phyloP scores from a whole-genome alignment of 371 early-diverging fungal species.

The Lichtheimia corymbifera region DNA sequence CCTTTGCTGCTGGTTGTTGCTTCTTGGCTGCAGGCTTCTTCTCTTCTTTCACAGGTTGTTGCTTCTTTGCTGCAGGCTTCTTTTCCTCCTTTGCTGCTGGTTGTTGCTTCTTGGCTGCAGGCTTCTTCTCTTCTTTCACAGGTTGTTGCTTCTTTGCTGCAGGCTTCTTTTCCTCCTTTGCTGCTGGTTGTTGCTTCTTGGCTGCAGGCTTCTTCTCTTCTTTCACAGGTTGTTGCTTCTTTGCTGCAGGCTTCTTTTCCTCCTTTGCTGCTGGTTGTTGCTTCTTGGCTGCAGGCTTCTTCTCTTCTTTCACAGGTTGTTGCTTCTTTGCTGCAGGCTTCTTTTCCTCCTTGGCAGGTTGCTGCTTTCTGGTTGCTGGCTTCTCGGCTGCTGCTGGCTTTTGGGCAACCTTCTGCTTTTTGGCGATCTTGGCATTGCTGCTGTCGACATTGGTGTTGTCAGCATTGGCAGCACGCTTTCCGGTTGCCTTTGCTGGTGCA shows the following conservation, averaged over 20 bases:
- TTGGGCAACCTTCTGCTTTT: neutral
- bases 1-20: neutral
- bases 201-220: constrained; percentile 5
- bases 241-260: too few relatives aligned
- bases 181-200: neutral
- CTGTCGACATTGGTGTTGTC: neutral
- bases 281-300: neutral
- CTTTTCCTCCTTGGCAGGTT: constrained; percentile 8
- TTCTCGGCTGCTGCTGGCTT: neutral
- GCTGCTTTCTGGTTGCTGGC: neutral
- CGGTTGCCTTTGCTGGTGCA: constrained; percentile 11
- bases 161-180: neutral
- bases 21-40: neutral
- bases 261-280: too few relatives aligned
- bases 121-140: too few relatives aligned
- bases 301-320: neutral
- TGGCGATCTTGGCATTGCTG: neutral
- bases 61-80: neutral
- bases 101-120: neutral
- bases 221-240: too few relatives aligned
- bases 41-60: neutral
- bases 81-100: constrained; percentile 8
- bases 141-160: constrained; percentile 7
- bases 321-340: neutral
- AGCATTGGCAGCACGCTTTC: constrained; percentile 1